These are phyloP conservation scores for Blastobotrys persicus DNA, from an alignment of 1,139 yeast genomes.

Conservation along the genomic window DNA sequence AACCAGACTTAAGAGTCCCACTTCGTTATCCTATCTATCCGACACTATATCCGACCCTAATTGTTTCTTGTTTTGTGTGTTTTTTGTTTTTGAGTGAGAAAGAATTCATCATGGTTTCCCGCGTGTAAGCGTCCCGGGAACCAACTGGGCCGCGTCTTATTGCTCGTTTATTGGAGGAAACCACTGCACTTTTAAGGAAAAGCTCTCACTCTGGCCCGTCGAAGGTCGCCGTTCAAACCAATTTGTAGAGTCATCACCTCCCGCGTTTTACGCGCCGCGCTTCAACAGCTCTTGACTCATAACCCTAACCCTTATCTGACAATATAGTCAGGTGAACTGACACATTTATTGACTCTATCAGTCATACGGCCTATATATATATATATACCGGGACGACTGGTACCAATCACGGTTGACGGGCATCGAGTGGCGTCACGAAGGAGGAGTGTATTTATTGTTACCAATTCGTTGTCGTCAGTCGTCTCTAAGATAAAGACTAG, in stretches of 20 bases:
- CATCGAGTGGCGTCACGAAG: neutral
- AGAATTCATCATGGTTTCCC: constrained; percentile 6
- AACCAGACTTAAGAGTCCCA: neutral
- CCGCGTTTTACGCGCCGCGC: constrained; percentile 3
- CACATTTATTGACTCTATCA: neutral
- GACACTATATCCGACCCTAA: neutral
- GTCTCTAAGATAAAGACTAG: neutral
- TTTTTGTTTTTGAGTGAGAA: neutral
- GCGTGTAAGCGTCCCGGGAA: constrained; percentile 7
- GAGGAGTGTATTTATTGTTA: neutral
- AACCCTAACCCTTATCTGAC: constrained; percentile 10
- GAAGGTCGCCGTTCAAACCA: neutral
- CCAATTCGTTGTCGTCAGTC: neutral
- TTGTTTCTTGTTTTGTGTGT: constrained; percentile 4
- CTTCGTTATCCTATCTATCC: constrained; percentile 1
- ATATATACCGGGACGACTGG: constrained; percentile 5
- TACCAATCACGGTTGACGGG: neutral
- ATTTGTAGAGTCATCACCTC: constrained; percentile 4
- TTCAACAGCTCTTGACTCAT: constrained; percentile 5
- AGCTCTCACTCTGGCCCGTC: neutral
- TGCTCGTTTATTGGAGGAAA: constrained; percentile 2
- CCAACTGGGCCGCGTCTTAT: constrained; percentile 6
- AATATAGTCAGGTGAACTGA: constrained; percentile 7
- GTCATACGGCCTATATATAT: constrained; percentile 3
- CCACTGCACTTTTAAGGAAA: constrained; percentile 1